A percentile compares a stretch with the other conserved stretches of the same genome.
These are phyloP conservation scores for Geotrichum citri-aurantii DNA, from an alignment of 1,139 yeast species.

Conservation along the genomic window DNA sequence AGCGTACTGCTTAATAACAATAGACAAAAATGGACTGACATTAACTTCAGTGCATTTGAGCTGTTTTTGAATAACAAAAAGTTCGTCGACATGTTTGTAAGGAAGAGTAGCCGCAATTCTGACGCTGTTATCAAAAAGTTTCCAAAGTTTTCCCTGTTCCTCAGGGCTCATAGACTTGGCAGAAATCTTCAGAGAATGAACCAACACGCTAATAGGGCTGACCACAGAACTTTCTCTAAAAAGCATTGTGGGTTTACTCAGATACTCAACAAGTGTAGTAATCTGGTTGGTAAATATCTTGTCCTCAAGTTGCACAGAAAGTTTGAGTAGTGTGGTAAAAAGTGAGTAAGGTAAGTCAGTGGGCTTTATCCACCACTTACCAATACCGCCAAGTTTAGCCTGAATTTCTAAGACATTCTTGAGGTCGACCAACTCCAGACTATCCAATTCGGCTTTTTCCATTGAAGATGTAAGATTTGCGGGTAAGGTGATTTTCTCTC, in stretches of 20 bases:
- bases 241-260: slow-evolving; percentile 44
- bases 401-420: slow-evolving; percentile 33
- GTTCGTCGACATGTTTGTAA: slow-evolving; percentile 71
- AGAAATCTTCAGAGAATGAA: slow-evolving; percentile 25
- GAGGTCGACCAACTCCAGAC: slow-evolving; percentile 32
- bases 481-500: slow-evolving; percentile 24
- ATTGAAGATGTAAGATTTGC: slow-evolving; percentile 18
- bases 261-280: slow-evolving; percentile 36
- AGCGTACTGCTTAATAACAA: slow-evolving; percentile 67
- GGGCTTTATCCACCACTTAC: slow-evolving; percentile 61
- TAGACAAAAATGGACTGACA: slow-evolving; percentile 62
- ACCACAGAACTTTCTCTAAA: slow-evolving; percentile 42
- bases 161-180: slow-evolving; percentile 11
- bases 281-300: slow-evolving; percentile 40
- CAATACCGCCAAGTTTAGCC: slow-evolving; percentile 30
- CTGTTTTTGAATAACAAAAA: slow-evolving; percentile 36
- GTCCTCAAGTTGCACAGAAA: slow-evolving; percentile 37
- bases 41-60: slow-evolving; percentile 26
- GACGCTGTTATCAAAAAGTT: slow-evolving; percentile 64
- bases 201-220: slow-evolving; percentile 30
- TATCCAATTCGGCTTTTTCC: slow-evolving; percentile 22
- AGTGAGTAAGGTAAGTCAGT: slow-evolving; percentile 44
- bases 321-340: slow-evolving; percentile 53
- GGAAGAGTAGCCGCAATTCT: slow-evolving; percentile 68
- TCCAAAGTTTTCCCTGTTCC: slow-evolving; percentile 42